phyloP scores from a whole-genome alignment of 2,329 filamentous ascomycete species.

The Daldinia sp. region DNA sequence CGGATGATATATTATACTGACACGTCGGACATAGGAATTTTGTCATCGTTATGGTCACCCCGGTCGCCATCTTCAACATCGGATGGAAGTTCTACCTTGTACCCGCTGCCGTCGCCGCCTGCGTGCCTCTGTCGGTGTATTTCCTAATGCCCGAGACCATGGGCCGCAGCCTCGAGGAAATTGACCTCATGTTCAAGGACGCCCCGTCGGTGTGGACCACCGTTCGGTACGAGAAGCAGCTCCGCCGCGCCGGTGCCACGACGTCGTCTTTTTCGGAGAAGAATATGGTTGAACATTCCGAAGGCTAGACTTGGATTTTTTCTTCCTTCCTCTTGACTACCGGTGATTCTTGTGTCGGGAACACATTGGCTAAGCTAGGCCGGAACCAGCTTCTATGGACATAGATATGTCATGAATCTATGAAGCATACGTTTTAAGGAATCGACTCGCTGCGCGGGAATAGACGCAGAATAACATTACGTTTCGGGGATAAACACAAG shows the following conservation, averaged over 20 bases:
- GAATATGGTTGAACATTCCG: conserved; percentile 12
- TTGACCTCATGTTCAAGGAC: conserved; percentile 54
- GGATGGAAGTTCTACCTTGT: conserved; percentile 62
- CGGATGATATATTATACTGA: neutral
- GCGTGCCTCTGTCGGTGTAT: conserved; percentile 55
- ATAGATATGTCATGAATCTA: conserved; percentile 1
- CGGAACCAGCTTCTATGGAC: neutral
- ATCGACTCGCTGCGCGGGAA: neutral
- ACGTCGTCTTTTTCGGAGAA: conserved; percentile 45
- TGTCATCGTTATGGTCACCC: conserved; percentile 55
- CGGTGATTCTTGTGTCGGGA: neutral
- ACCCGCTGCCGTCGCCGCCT: conserved; percentile 56
- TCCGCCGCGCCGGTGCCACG: conserved; percentile 45
- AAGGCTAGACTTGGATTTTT: neutral
- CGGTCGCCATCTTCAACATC: conserved; percentile 58
- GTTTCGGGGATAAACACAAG: neutral
- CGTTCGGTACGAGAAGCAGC: conserved; percentile 49
- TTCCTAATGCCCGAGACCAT: conserved; percentile 60
- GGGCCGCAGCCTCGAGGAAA: conserved; percentile 58
- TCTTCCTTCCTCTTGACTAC: neutral
- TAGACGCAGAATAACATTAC: neutral
- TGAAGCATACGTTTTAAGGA: conserved; percentile 1
- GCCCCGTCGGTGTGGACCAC: conserved; percentile 49
- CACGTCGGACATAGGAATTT: conserved; percentile 48
- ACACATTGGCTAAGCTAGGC: neutral